phyloP scores from a whole-genome alignment of 441 rosid genomes.

The Gossypium schwendimanii region DNA sequence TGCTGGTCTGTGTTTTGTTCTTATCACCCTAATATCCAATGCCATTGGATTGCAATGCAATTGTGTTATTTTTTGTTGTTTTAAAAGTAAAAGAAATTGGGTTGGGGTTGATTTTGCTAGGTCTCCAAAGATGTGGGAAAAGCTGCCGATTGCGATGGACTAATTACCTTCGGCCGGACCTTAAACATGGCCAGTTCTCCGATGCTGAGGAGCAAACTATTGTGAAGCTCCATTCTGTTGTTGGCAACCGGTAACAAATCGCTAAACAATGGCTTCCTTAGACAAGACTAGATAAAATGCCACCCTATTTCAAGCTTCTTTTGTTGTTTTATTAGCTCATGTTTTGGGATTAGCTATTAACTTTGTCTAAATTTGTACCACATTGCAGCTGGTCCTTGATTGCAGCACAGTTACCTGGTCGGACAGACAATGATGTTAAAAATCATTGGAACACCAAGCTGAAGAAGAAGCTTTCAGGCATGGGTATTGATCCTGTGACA shows the following conservation, averaged over 20 bases:
- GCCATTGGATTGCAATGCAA: background rate
- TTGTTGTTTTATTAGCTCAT: background rate
- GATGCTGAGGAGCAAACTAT: constrained; percentile 61
- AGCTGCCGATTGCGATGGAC: constrained; percentile 68
- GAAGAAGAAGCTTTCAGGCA: constrained; percentile 87
- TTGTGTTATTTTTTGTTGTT: background rate
- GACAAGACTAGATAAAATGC: background rate
- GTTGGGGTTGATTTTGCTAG: constrained; percentile 14
- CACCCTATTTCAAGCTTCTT: background rate
- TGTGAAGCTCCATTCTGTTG: constrained; percentile 56
- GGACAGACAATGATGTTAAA: constrained; percentile 87
- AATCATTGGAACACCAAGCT: constrained; percentile 94
- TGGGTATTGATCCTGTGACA: constrained; percentile 91
- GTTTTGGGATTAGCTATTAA: background rate
- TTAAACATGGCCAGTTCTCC: constrained; percentile 52
- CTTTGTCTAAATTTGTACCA: background rate
- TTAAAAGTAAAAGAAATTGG: no score
- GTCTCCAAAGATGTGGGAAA: constrained; percentile 68
- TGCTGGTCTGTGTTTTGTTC: constrained; percentile 42
- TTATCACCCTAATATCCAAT: background rate
- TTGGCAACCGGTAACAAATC: constrained; percentile 40
- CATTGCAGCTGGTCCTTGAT: constrained; percentile 72
- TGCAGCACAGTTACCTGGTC: constrained; percentile 91
- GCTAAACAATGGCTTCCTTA: background rate
- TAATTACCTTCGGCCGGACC: constrained; percentile 65